Percentiles rank a stretch among this genome's conserved stretches.
Conservation (phyloP, 176 grass and related monocot genomes). For the sorghum (Sorghum bicolor) region DNA sequence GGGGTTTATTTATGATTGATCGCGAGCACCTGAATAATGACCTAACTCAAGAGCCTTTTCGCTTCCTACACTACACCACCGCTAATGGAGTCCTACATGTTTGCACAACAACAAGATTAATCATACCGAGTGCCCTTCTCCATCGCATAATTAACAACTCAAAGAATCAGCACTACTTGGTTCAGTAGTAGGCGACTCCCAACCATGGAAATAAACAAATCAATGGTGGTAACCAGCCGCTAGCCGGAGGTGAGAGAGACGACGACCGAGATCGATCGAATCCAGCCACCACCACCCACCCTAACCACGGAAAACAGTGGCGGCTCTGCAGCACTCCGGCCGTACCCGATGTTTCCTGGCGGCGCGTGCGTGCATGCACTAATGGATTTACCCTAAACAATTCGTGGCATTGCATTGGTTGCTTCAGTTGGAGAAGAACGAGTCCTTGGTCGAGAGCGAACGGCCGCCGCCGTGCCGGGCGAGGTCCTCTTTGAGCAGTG, state of each 20-base stretch:
- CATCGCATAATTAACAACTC: slow-evolving; percentile 38
- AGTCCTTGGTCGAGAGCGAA: slow-evolving; percentile 38
- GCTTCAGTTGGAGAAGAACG: slow-evolving; percentile 36
- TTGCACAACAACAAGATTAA: slow-evolving; percentile 1
- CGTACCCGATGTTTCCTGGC: not conserved
- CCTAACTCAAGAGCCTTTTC: slow-evolving; percentile 53
- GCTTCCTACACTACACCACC: not conserved
- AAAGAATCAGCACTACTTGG: slow-evolving; percentile 50
- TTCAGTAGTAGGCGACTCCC: slow-evolving; percentile 44
- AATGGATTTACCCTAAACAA: not conserved
- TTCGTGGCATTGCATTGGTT: too few species aligned
- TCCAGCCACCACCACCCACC: not conserved
- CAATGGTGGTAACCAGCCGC: not conserved
- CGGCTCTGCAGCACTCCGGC: not conserved
- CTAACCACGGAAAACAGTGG: slow-evolving; percentile 1
- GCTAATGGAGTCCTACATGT: slow-evolving; percentile 52
- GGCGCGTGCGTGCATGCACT: not conserved
- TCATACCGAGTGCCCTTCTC: slow-evolving; percentile 29
- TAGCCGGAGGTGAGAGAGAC: not conserved
- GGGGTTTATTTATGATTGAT: slow-evolving; percentile 28
- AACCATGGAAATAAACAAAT: slow-evolving; percentile 30
- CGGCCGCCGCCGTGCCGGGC: slow-evolving; percentile 12
- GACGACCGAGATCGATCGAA: not conserved
- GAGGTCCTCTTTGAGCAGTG: slow-evolving; percentile 64
- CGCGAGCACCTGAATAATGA: slow-evolving; percentile 47